Conservation (phyloP, 2,329 filamentous ascomycete genomes). For the Fusarium coicis region DNA sequence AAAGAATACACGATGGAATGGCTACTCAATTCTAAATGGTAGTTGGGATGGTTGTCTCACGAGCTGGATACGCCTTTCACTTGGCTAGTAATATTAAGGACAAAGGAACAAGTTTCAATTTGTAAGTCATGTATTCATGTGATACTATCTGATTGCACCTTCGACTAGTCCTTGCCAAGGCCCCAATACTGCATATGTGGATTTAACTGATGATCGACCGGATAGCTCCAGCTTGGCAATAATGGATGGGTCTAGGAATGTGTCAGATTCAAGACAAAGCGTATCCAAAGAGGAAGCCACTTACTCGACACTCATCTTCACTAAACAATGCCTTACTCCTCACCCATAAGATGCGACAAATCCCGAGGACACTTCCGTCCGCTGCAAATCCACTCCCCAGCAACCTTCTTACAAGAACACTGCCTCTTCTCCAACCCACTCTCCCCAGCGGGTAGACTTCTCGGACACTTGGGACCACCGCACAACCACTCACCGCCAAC, state of each 20-base stretch:
- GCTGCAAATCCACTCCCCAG: neutral
- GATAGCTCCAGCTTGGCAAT: neutral
- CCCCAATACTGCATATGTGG: neutral
- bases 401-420: neutral
- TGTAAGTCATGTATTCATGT: neutral
- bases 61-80: accelerated
- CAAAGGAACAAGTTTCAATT: accelerated
- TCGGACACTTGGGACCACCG: neutral
- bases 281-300: accelerated
- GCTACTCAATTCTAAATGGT: accelerated
- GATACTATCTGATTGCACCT: too few species aligned
- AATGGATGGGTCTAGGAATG: neutral
- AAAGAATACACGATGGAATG: neutral
- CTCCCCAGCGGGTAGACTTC: neutral
- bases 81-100: accelerated
- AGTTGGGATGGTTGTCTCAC: accelerated
- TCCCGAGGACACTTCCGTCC: neutral
- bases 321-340: accelerated
- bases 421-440: neutral
- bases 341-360: neutral
- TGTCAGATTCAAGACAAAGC: neutral
- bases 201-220: neutral
- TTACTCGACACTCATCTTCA: neutral
- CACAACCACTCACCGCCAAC: conserved; percentile 1
- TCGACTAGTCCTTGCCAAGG: accelerated